These are phyloP conservation scores for Prunus yedoensis DNA, from an alignment of 331 rosid species.

Conservation along the genomic window DNA sequence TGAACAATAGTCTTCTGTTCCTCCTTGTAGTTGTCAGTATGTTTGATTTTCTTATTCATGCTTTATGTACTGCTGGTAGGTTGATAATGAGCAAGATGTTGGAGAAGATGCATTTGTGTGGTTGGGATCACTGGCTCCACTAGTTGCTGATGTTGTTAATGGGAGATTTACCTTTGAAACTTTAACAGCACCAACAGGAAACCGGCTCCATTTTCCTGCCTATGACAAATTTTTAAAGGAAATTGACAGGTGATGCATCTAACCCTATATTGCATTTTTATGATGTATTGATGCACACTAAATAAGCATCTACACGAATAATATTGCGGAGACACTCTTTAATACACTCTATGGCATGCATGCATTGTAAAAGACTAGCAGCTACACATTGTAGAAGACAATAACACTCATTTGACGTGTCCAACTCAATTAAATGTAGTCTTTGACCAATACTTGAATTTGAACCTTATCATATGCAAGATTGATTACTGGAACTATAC, in stretches of 20 bases:
- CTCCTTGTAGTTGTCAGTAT: background rate
- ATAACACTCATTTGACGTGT: background rate
- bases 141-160: conserved; percentile 67
- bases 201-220: conserved; percentile 81
- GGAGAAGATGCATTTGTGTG: conserved; percentile 96
- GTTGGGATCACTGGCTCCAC: conserved; percentile 73
- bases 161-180: conserved; percentile 82
- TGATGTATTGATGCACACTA: background rate
- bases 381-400: background rate
- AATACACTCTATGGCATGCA: background rate
- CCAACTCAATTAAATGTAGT: background rate
- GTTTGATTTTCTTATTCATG: conserved; percentile 9
- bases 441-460: background rate
- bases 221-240: conserved; percentile 72
- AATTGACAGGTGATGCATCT: conserved; percentile 56
- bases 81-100: conserved; percentile 53
- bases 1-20: background rate
- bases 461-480: no score
- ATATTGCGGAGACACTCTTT: background rate
- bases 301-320: background rate
- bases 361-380: background rate
- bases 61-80: conserved; percentile 39
- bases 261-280: background rate
- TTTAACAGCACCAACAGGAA: conserved; percentile 68
- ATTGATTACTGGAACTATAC: no score